Evolutionary conservation across 805 yeast genomes (phyloP).

Genomic region (Zygosaccharomyces kombuchaensis): DNA sequence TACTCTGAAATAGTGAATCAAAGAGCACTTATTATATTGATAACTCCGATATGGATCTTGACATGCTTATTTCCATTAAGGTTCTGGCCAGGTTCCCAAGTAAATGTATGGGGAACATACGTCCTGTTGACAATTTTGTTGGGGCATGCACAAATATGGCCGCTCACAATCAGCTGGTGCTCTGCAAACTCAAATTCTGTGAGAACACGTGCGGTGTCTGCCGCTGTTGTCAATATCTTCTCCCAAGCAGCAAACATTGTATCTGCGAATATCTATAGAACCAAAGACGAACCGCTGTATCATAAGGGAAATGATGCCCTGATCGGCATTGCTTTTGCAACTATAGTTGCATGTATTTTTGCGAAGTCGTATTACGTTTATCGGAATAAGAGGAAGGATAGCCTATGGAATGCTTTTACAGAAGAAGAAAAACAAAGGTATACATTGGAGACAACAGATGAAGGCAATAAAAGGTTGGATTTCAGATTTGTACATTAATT

Average conservation of each 20-base stretch:
- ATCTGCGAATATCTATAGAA: constrained; percentile 52
- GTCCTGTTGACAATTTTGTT: constrained; percentile 36
- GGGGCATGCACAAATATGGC: constrained; percentile 48
- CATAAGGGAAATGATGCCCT: constrained; percentile 50
- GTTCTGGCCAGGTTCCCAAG: constrained; percentile 41
- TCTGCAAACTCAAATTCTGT: constrained; percentile 61
- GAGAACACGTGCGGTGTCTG: constrained; percentile 58
- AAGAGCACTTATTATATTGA: constrained; percentile 24
- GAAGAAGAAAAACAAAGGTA: constrained; percentile 49
- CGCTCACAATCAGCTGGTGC: constrained; percentile 55
- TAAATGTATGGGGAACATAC: constrained; percentile 41
- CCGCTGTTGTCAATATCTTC: constrained; percentile 61
- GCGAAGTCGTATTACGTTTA: constrained; percentile 34
- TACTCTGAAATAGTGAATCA: constrained; percentile 36
- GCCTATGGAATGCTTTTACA: constrained; percentile 48
- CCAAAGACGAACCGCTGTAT: constrained; percentile 56
- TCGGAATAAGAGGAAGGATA: constrained; percentile 43
- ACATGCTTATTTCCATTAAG: constrained; percentile 34
- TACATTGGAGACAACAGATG: constrained; percentile 42
- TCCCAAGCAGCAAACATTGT: constrained; percentile 56
- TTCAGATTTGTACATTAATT: constrained; percentile 36
- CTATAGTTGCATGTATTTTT: constrained; percentile 28
- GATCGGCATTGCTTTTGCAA: constrained; percentile 36
- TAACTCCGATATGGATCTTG: constrained; percentile 9
- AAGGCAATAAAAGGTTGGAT: constrained; percentile 58